Evolutionary conservation across 2,329 filamentous ascomycete genomes (phyloP).

Genomic region (Aspergillus sp.): DNA sequence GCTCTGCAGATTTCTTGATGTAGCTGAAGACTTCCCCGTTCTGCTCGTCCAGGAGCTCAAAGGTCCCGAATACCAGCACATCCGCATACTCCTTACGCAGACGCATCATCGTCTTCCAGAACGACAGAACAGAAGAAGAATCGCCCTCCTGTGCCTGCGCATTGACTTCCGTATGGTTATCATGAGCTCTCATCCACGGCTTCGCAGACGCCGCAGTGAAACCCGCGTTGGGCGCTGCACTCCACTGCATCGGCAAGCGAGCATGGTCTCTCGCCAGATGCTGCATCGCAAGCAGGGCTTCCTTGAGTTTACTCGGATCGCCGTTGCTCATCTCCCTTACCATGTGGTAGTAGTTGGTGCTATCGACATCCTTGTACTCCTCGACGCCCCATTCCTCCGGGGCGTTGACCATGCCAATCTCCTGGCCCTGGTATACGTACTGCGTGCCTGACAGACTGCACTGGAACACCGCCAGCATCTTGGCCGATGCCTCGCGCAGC

Average conservation of each 20-base stretch:
- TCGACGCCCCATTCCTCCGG: conserved; percentile 59
- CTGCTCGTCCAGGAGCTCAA: conserved; percentile 54
- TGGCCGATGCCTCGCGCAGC: conserved; percentile 52
- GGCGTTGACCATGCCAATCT: conserved; percentile 66
- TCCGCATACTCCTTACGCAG: conserved; percentile 61
- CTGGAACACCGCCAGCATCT: conserved; percentile 60
- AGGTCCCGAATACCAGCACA: conserved; percentile 67
- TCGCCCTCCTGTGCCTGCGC: conserved; percentile 54
- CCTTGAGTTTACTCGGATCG: neutral
- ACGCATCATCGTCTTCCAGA: conserved; percentile 58
- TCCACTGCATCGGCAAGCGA: conserved; percentile 71
- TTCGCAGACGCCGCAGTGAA: conserved; percentile 54
- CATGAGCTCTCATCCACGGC: conserved; percentile 66
- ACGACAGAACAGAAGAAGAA: conserved; percentile 53
- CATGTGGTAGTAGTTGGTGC: conserved; percentile 54
- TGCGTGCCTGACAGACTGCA: conserved; percentile 60
- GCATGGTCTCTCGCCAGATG: conserved; percentile 67
- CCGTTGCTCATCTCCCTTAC: conserved; percentile 31
- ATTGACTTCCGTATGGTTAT: conserved; percentile 53
- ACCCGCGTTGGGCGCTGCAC: conserved; percentile 58
- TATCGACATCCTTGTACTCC: conserved; percentile 68
- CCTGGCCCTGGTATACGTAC: conserved; percentile 68
- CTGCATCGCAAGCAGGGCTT: conserved; percentile 49
- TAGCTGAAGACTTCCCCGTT: conserved; percentile 52
- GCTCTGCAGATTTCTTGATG: conserved; percentile 15